These are phyloP conservation scores for Gloeophyllum trabeum DNA, from an alignment of 768 basidiomycete species.

Conservation along the genomic window DNA sequence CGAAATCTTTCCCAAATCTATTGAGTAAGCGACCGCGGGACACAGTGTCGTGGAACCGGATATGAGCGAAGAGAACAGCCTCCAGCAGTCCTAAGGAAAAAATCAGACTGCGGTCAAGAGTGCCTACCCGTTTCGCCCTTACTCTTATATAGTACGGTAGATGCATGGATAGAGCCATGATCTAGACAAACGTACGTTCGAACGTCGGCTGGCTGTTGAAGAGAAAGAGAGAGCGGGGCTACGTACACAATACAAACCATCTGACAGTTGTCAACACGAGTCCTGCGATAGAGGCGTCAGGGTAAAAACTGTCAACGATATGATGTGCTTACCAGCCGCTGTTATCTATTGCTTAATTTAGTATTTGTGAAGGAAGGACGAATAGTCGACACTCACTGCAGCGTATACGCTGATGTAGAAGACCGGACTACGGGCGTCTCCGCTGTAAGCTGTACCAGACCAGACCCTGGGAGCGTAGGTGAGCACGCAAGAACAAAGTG, in stretches of 20 bases:
- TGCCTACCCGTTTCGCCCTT: neutral
- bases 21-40: conserved; percentile 78
- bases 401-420: conserved; percentile 1
- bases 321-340: conserved; percentile 18
- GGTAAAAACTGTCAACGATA: conserved; percentile 1
- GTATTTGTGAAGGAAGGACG: neutral
- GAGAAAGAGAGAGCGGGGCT: too few species aligned
- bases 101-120: conserved; percentile 8
- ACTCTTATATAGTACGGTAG: conserved; percentile 67
- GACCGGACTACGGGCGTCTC: neutral
- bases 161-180: conserved; percentile 74
- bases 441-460: neutral
- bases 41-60: conserved; percentile 90
- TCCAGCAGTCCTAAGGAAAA: conserved; percentile 46
- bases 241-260: conserved; percentile 64
- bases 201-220: too few species aligned
- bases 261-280: conserved; percentile 46
- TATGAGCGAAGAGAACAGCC: conserved; percentile 74
- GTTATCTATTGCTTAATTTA: conserved; percentile 25
- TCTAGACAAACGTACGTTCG: too few species aligned
- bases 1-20: conserved; percentile 85
- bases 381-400: neutral
- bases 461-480: neutral
- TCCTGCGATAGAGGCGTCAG: too few species aligned
- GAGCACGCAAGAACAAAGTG: neutral